These are phyloP conservation scores for Coniochaeta sp. DNA, from an alignment of 2,329 filamentous ascomycete genomes.

Conservation along the genomic window DNA sequence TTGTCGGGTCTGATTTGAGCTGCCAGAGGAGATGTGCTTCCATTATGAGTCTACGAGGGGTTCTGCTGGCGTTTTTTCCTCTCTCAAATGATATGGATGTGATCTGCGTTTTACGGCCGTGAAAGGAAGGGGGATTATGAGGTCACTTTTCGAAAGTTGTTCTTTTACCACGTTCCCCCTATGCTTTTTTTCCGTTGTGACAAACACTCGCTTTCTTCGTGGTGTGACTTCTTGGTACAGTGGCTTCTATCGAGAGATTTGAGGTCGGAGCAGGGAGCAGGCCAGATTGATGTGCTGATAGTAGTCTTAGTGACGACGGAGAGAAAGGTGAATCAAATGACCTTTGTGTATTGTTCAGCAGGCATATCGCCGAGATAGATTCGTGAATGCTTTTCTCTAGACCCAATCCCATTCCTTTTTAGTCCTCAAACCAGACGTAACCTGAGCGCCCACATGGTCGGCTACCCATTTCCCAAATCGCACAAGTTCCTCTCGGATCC, in stretches of 20 bases:
- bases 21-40: neutral
- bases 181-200: neutral
- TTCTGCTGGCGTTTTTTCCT: neutral
- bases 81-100: neutral
- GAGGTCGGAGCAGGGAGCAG: neutral
- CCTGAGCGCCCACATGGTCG: neutral
- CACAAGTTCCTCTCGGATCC: too few species aligned
- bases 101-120: neutral
- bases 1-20: neutral
- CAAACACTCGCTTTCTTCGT: neutral
- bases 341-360: neutral
- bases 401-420: neutral
- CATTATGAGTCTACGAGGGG: neutral
- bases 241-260: neutral
- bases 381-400: neutral
- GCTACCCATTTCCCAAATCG: neutral
- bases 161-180: neutral
- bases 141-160: neutral
- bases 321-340: neutral
- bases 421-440: neutral
- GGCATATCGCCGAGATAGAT: neutral
- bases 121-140: neutral
- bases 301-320: neutral
- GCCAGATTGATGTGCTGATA: neutral
- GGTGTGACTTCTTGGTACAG: neutral